These are phyloP conservation scores for Trichoderma atrobrunneum DNA, from an alignment of 2,329 filamentous ascomycete species.

Conservation along the genomic window DNA sequence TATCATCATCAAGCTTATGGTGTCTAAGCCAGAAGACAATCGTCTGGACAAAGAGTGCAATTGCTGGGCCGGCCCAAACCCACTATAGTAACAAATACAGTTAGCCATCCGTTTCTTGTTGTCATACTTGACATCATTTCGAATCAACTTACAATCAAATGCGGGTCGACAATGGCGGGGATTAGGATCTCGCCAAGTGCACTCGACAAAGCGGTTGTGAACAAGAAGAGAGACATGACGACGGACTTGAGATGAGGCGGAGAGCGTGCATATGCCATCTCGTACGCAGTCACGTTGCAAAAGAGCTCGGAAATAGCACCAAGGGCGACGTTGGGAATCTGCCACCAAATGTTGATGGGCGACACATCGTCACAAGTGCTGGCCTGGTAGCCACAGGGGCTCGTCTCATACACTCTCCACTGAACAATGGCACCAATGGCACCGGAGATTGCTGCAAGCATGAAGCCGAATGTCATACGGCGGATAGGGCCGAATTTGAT, in stretches of 20 bases:
- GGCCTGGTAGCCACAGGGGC: slow-evolving; percentile 18
- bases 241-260: slow-evolving; percentile 19
- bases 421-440: slow-evolving; percentile 18
- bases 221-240: slow-evolving; percentile 17
- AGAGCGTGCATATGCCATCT: slow-evolving; percentile 17
- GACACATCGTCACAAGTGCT: slow-evolving; percentile 18
- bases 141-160: slow-evolving; percentile 19
- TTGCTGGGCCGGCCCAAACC: slow-evolving; percentile 29
- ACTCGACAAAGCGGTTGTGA: slow-evolving; percentile 19
- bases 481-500: slow-evolving; percentile 20
- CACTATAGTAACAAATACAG: slow-evolving; percentile 21
- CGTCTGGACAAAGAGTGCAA: slow-evolving; percentile 27
- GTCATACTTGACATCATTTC: neutral
- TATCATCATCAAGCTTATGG: slow-evolving; percentile 25
- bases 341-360: slow-evolving; percentile 21
- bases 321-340: slow-evolving; percentile 16
- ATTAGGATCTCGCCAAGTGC: slow-evolving; percentile 18
- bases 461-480: slow-evolving; percentile 19
- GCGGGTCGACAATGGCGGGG: slow-evolving; percentile 12
- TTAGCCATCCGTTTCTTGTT: neutral
- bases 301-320: slow-evolving; percentile 21
- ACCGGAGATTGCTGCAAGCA: slow-evolving; percentile 15
- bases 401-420: slow-evolving; percentile 17
- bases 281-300: slow-evolving; percentile 15
- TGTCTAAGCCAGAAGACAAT: slow-evolving; percentile 27